Evolutionary conservation across 2,329 filamentous ascomycete species (phyloP), one percentile per base, ranked within the genome.

Genomic region (Ceratocystis cubensis): DNA sequence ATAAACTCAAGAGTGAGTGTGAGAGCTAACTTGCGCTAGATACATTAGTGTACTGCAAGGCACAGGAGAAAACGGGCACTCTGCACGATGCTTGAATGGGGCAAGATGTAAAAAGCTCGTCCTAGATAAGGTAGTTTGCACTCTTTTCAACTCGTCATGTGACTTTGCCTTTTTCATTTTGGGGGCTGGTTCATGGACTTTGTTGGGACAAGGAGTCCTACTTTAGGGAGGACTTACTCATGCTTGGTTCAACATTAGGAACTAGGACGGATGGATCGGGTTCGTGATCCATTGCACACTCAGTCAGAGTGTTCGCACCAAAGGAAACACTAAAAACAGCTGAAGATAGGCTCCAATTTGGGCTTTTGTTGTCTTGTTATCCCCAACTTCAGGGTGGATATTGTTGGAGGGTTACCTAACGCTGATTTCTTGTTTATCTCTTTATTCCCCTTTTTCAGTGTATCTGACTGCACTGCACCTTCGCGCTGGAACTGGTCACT

Each of bases 31-130:
- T 37, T 8, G 8, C 15, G 15, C 33, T 10, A 20, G 17, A 25
- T 37, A 15, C 5, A 13, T 13, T 17, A 33, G 56, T 17, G 22
- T 25, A 6, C 57, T 59, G 46, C 57, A 68, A 57, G 41, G 48
- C 20, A 57, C 41, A 63, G 61, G 48, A 66, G 57, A 66, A 68
- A 68, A 68, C 48, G 13, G 37, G 50, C 64, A 68, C 66, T 63
- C 64, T 66, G 64, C 48, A 53, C 25, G 61, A 63, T 56, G 46
- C 61, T 64, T 41, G 61, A 65, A 63, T 13, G 7, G 61, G 66
- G 22, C 20, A 15, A 46, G 8, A 59, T 59, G 17, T 37, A 17
- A 22, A 62, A 15, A 25, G 17, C 13, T 13, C 37, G 10, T 3
- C 10, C 37, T 41, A 13, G 3, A 13, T 41, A 41, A 41, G 37